Conservation (phyloP, 2,329 filamentous ascomycete genomes). For the Microsporum audouinii region DNA sequence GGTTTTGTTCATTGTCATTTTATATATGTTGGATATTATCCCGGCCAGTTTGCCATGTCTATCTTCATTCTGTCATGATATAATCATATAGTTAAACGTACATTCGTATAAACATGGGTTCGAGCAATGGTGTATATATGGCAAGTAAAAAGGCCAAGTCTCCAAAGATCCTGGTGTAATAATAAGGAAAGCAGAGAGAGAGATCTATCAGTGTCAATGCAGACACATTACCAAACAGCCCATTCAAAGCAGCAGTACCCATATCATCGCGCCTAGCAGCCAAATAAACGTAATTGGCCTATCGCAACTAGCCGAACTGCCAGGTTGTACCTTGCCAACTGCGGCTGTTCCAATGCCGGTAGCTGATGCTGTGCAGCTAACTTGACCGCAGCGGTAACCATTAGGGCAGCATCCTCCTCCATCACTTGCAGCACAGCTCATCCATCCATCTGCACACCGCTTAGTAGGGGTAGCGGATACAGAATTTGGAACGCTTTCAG, state of each 20-base stretch:
- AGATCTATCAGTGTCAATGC: neutral
- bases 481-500: conserved; percentile 34
- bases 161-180: neutral
- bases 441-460: conserved; percentile 71
- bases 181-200: neutral
- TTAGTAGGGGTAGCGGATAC: conserved; percentile 23
- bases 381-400: conserved; percentile 61
- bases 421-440: conserved; percentile 51
- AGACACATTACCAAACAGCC: neutral
- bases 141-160: neutral
- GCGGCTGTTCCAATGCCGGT: conserved; percentile 45
- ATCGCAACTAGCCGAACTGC: conserved; percentile 9
- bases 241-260: neutral
- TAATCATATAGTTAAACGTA: no score
- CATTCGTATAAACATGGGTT: neutral
- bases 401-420: conserved; percentile 75
- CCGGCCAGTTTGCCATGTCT: neutral
- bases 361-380: conserved; percentile 53
- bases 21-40: neutral
- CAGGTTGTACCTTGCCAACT: conserved; percentile 29
- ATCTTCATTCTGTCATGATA: neutral
- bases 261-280: neutral
- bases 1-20: neutral
- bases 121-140: neutral
- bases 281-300: neutral